Evolutionary conservation across 1,139 yeast genomes (phyloP), one percentile per base, ranked within the genome.

Genomic region (Pichia sp.): DNA sequence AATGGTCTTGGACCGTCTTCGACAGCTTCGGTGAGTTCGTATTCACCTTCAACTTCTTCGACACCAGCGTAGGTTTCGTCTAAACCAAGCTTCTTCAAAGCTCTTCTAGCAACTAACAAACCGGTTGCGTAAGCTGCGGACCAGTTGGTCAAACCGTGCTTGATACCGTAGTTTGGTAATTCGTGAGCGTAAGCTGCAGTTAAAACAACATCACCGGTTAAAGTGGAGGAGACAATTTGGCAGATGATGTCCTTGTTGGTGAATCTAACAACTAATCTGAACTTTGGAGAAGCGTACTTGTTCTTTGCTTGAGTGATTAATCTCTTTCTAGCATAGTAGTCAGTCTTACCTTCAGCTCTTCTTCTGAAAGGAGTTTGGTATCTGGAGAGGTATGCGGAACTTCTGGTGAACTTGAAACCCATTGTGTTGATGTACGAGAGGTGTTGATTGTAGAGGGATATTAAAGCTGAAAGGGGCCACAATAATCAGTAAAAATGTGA

Each of bases 281-380:
- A 91, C 80, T 91, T 91, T 72, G 98, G 98, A 65, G 96, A 69
- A 83, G 80, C 83, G 94, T 91, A 91, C 81, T 93, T 91, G 68
- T 96, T 96, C 91, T 91, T 91, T 91, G 88, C 96, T 77, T 91
- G 99, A 62, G 96, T 77, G 65, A 91, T 93, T 67, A 91, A 77
- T 78, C 98, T 87, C 94, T 91, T 91, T 81, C 99, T 91, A 72
- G 94, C 96, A 81, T 88, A 91, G 95, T 88, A 91, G 71, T 91
- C 99, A 67, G 99, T 91, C 82, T 93, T 91, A 76, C 98, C 99
- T 74, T 93, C 97, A 69, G 94, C 87, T 84, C 99, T 86, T 82
- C 99, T 87, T 72, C 98, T 87, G 96, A 87, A 91, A 58, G 97
- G 96, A 67, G 98, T 91, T 78, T 91, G 99, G 95, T 80, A 91